phyloP scores from a whole-genome alignment of 2,329 filamentous ascomycete genomes.

The Botrytis squamosa region DNA sequence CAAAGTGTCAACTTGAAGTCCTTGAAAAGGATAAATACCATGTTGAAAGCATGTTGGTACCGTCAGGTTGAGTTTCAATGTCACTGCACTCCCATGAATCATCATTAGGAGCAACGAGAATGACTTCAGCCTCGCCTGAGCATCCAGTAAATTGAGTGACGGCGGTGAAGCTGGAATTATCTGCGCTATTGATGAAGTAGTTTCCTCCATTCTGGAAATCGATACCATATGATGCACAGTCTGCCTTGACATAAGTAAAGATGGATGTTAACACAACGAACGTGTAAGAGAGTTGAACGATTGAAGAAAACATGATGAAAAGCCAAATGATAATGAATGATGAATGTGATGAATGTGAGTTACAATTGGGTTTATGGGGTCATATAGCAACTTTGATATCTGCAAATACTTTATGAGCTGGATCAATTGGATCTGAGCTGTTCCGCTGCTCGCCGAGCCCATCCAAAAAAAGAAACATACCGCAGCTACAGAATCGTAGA shows the following conservation, averaged over 20 bases:
- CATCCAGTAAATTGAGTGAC: slow-evolving; percentile 19
- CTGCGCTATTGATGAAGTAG: slow-evolving; percentile 18
- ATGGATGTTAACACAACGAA: slow-evolving; percentile 15
- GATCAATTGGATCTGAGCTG: background rate
- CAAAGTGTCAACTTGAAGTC: background rate
- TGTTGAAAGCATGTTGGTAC: slow-evolving; percentile 13
- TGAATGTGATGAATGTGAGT: background rate
- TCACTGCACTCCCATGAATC: slow-evolving; percentile 18
- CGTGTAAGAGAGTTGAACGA: slow-evolving; percentile 3
- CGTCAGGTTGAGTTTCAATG: slow-evolving; percentile 11
- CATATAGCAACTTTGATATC: slow-evolving; percentile 13
- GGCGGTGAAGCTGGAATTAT: slow-evolving; percentile 16
- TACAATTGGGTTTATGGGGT: background rate
- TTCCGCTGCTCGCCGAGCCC: slow-evolving; percentile 1
- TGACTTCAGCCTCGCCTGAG: slow-evolving; percentile 14
- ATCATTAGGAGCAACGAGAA: slow-evolving; percentile 18
- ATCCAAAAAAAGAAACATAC: slow-evolving; percentile 20
- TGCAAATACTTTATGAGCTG: background rate
- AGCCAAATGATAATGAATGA: slow-evolving; percentile 1
- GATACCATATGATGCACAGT: slow-evolving; percentile 19
- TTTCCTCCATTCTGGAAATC: slow-evolving; percentile 20
- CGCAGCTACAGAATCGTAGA: slow-evolving; percentile 9
- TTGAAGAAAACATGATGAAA: slow-evolving; percentile 20
- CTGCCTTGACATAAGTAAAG: slow-evolving; percentile 14
- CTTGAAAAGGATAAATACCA: background rate